Percentiles rank a stretch among this genome's conserved stretches.
Conservation (phyloP, 2,329 filamentous ascomycete species). For the Epichloe elymi region DNA sequence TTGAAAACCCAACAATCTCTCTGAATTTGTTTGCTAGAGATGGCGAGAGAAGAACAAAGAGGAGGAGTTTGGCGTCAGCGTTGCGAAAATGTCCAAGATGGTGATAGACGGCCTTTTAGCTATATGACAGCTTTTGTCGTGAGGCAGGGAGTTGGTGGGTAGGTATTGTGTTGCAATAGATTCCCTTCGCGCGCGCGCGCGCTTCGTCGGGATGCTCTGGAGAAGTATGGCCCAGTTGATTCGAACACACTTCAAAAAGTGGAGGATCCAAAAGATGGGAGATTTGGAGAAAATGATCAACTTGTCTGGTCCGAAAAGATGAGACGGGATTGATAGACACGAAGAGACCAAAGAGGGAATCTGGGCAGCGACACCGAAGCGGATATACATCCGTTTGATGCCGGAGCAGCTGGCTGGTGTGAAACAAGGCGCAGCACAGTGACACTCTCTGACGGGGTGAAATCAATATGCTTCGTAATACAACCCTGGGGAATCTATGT, state of each 20-base stretch:
- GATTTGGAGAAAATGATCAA: background rate
- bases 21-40: too few species aligned
- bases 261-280: too few species aligned
- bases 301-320: background rate
- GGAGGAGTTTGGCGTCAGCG: too few species aligned
- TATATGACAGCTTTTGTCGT: background rate
- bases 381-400: slow-evolving; percentile 6
- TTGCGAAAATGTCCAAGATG: too few species aligned
- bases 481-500: slow-evolving; percentile 25
- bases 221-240: too few species aligned
- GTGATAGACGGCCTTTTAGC: too few species aligned
- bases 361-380: slow-evolving; percentile 1
- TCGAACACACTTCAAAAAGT: too few species aligned
- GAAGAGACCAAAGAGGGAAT: background rate
- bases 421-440: slow-evolving; percentile 39
- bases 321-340: background rate
- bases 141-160: background rate
- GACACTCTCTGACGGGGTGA: slow-evolving; percentile 22
- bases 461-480: slow-evolving; percentile 26
- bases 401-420: slow-evolving; percentile 25
- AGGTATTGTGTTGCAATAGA: too few species aligned
- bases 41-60: too few species aligned
- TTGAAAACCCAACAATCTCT: background rate
- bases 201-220: too few species aligned
- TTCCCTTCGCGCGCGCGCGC: too few species aligned